Percentiles rank a stretch among this genome's conserved stretches.
phyloP scores from a whole-genome alignment of 139 green algal genomes.

The Asterochloris erici region DNA sequence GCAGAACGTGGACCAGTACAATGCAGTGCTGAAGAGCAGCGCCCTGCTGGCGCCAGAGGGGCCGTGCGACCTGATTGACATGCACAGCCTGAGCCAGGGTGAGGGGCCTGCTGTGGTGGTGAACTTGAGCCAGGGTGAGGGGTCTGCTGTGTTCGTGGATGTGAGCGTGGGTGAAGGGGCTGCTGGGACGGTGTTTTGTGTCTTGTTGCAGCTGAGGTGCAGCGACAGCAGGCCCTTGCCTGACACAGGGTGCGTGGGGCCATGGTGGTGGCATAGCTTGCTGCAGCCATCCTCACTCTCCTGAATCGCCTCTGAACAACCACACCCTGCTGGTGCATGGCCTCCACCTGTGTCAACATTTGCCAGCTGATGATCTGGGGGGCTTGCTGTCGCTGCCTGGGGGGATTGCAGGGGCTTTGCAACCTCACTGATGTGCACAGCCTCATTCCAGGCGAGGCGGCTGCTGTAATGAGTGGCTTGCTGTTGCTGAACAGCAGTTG shows the following conservation, averaged over 20 bases:
- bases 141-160: background rate
- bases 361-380: too few relatives aligned
- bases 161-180: background rate
- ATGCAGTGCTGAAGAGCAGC: conserved; percentile 5
- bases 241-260: background rate
- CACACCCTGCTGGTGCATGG: too few relatives aligned
- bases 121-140: background rate
- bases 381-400: too few relatives aligned
- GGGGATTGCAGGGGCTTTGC: too few relatives aligned
- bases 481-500: too few relatives aligned
- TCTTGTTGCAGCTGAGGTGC: background rate
- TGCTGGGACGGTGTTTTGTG: background rate
- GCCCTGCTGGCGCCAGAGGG: conserved; percentile 6
- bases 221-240: background rate
- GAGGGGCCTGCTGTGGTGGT: background rate
- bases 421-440: too few relatives aligned
- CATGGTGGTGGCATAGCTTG: background rate
- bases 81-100: conserved; percentile 22
- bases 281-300: too few relatives aligned
- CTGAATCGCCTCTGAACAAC: too few relatives aligned
- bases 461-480: too few relatives aligned
- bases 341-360: too few relatives aligned
- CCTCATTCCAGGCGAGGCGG: too few relatives aligned
- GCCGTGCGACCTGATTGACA: conserved; percentile 15
- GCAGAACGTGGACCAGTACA: conserved; percentile 19